phyloP scores from a whole-genome alignment of 345 rosid genomes.

The Gossypium herbaceum region DNA sequence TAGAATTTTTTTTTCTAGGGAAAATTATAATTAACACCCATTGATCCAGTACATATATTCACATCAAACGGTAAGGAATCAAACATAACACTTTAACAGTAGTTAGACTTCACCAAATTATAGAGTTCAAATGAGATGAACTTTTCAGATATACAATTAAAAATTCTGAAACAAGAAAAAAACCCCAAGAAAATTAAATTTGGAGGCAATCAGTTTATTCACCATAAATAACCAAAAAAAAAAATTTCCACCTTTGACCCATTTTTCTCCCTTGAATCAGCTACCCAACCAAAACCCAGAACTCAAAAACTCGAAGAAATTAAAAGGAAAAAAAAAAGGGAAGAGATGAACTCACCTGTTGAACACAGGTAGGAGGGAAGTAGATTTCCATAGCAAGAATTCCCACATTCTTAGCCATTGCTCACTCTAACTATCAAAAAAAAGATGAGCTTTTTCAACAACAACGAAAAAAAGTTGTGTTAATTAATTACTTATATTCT shows the following conservation, averaged over 20 bases:
- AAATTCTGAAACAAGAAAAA: background rate
- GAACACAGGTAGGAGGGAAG: constrained; percentile 94
- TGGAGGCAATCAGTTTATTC: background rate
- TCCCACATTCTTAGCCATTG: constrained; percentile 96
- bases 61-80: constrained; percentile 4
- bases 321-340: background rate
- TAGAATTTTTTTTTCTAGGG: background rate
- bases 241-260: background rate
- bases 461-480: background rate
- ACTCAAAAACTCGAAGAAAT: background rate
- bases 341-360: constrained; percentile 51
- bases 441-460: background rate
- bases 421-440: background rate
- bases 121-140: background rate
- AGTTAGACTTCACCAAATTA: background rate
- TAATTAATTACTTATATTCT: too few relatives aligned
- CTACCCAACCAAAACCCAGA: background rate
- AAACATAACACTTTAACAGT: background rate
- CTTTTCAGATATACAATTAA: background rate
- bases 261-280: background rate
- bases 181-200: background rate
- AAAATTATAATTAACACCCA: background rate
- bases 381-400: constrained; percentile 92
- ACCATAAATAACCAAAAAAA: background rate
- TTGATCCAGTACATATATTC: background rate